These are phyloP conservation scores for Emergomyces orientalis DNA, from an alignment of 2,329 filamentous ascomycete genomes.

Conservation along the genomic window DNA sequence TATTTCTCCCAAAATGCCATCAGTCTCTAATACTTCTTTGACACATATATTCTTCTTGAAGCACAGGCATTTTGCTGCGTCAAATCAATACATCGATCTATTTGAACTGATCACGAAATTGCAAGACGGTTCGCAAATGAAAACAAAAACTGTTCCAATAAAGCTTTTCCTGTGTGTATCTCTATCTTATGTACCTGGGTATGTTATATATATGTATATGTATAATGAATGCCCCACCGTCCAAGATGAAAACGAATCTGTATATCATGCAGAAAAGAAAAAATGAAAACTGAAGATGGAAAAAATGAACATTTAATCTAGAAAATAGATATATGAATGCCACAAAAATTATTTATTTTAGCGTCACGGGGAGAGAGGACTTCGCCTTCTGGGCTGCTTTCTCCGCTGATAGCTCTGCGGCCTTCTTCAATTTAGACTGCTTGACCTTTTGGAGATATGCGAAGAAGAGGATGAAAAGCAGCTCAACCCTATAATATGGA, in stretches of 20 bases:
- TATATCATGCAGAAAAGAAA: background rate
- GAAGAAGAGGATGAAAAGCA: constrained; percentile 77
- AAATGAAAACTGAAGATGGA: background rate
- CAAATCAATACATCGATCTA: background rate
- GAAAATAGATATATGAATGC: background rate
- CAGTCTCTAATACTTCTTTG: background rate
- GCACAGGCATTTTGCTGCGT: background rate
- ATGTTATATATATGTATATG: background rate
- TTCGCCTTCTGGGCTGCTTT: constrained; percentile 55
- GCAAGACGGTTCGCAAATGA: background rate
- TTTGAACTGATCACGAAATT: background rate
- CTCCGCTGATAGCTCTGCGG: constrained; percentile 53
- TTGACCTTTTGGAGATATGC: constrained; percentile 66
- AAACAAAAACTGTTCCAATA: background rate
- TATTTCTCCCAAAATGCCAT: no score
- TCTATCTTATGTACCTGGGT: background rate
- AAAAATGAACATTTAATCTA: constrained; percentile 11
- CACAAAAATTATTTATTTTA: constrained; percentile 32
- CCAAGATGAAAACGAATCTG: constrained; percentile 7
- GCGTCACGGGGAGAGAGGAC: constrained; percentile 38
- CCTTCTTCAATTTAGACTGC: constrained; percentile 56
- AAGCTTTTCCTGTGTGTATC: background rate
- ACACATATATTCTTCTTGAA: background rate
- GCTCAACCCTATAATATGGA: constrained; percentile 57
- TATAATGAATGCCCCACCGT: constrained; percentile 14